A percentile compares a stretch with the other conserved stretches of the same genome.
phyloP scores from a whole-genome alignment of 352 stramenopile genomes.

The Phytophthora pini region DNA sequence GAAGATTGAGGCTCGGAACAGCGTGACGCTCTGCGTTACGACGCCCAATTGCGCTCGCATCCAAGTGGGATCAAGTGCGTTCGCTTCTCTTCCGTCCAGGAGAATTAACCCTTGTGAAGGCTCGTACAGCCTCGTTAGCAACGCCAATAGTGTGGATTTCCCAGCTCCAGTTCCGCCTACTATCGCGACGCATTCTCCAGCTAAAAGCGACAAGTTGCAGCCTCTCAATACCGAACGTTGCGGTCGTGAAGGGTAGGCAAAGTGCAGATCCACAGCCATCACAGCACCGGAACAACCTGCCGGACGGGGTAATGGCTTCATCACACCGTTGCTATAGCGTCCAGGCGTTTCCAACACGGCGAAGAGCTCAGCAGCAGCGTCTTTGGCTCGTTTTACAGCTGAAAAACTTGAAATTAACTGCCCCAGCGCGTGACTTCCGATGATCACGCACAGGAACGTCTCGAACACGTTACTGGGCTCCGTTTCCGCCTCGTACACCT shows the following conservation, averaged over 20 bases:
- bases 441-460: conserved; percentile 25
- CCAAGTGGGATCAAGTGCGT: conserved; percentile 37
- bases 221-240: conserved; percentile 30
- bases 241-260: conserved; percentile 26
- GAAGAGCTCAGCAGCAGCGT: conserved; percentile 29
- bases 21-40: conserved; percentile 39
- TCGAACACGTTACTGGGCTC: conserved; percentile 22
- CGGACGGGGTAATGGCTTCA: conserved; percentile 20
- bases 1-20: conserved; percentile 57
- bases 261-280: conserved; percentile 30
- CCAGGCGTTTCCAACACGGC: conserved; percentile 14
- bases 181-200: conserved; percentile 54
- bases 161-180: conserved; percentile 44
- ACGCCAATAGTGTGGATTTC: conserved; percentile 36
- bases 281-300: conserved; percentile 15
- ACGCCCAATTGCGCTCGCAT: conserved; percentile 51
- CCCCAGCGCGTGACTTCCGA: conserved; percentile 32
- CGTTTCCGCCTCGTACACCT: conserved; percentile 32
- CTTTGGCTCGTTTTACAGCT: conserved; percentile 10
- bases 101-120: conserved; percentile 37
- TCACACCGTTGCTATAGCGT: conserved; percentile 1
- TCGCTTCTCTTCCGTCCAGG: conserved; percentile 48
- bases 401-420: conserved; percentile 25
- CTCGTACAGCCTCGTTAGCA: conserved; percentile 44
- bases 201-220: conserved; percentile 35